Conservation (phyloP, 1,284 basidiomycete species). For the Somion occarium region DNA sequence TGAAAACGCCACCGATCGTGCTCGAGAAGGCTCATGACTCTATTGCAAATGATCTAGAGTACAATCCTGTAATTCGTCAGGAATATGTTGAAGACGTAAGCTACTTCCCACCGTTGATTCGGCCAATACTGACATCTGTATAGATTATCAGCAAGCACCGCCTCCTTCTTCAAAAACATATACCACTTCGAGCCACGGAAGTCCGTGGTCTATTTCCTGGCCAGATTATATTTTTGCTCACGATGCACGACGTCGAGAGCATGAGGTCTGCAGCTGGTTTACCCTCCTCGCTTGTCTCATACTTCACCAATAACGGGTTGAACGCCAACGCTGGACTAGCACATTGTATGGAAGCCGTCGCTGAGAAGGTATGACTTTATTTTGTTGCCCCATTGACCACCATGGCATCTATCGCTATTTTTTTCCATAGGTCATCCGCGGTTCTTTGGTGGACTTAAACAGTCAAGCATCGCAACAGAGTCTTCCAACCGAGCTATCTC, state of each 20-base stretch:
- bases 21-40: conserved; percentile 83
- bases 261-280: conserved; percentile 80
- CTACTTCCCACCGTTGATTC: conserved; percentile 6
- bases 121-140: neutral
- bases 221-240: conserved; percentile 84
- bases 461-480: conserved; percentile 75
- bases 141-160: conserved; percentile 72
- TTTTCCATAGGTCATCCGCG: conserved; percentile 68
- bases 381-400: neutral
- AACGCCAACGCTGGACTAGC: conserved; percentile 68
- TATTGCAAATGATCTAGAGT: conserved; percentile 87
- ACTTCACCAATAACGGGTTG: conserved; percentile 87
- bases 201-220: conserved; percentile 76
- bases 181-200: conserved; percentile 70
- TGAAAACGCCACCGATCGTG: conserved; percentile 85
- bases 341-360: conserved; percentile 80
- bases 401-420: conserved; percentile 1
- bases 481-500: conserved; percentile 67
- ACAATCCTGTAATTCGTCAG: conserved; percentile 89
- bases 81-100: conserved; percentile 79
- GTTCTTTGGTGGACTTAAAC: conserved; percentile 68
- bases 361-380: conserved; percentile 57
- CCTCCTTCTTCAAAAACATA: conserved; percentile 55
- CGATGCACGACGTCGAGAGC: conserved; percentile 88
- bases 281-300: conserved; percentile 81